Base-by-base conservation (phyloP, 2,329 filamentous ascomycete genomes). In the Aspergillus sp. region DNA sequence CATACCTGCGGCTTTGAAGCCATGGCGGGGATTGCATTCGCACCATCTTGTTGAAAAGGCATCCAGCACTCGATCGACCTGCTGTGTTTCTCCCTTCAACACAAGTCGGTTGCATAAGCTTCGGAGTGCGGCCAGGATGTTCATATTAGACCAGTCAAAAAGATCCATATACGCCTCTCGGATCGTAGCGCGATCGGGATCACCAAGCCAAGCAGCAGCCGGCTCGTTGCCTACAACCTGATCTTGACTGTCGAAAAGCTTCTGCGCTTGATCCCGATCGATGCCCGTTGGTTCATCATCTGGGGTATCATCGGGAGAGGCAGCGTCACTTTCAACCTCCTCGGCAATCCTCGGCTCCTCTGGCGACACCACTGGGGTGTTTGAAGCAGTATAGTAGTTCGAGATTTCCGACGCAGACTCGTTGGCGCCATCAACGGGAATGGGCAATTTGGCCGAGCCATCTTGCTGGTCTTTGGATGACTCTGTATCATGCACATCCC, bases 61-160 rank as follows among this genome's bases (percentile, higher is more conserved):
- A 57, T 94, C 88, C 50, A 98, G 71, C 46, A 98, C 91, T 30
- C 93, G 86, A 64, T 98, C 93, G 13, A 98, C 88, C 66, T 98
- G 91, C 67, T 98, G 93, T 3, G 90, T 95, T 69, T 98, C 93
- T 33, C 88, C 93, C 53, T 88, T 87, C 45, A 98, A 75, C 5
- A 93, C 77, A 26, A 97, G 75, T 29, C 88, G 85, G 42, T 80
- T 80, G 64, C 93, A 98, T 27, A 98, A 76, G 47, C 84, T 80
- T 27, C 93, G 83, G 50, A 97, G 75, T 6, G 88, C 82, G 32
- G 78, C 75, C 11, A 97, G 76, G 38, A 97, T 85, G 64, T 88
- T 95, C 58, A 86, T 76, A 55, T 85, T 85, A 6, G 79, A 74
- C 71, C 93, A 97, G 61, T 96, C 85, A 62, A 91, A 96, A 8